Conservation (phyloP, 2,329 filamentous ascomycete species). For the Trichoderma breve region DNA sequence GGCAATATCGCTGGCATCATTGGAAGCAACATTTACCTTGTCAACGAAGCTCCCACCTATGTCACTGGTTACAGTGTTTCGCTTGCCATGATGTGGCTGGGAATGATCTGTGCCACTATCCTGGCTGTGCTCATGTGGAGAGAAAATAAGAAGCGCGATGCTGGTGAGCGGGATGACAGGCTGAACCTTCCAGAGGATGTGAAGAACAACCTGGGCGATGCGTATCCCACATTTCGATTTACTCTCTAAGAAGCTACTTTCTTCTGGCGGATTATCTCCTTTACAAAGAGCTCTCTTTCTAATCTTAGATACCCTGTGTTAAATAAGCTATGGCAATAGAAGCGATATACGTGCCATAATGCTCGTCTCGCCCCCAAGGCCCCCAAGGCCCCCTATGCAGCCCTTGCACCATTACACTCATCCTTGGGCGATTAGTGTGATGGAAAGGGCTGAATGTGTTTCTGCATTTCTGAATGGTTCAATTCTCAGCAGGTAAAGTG, state of each 20-base stretch:
- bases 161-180: slow-evolving; percentile 33
- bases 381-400: neutral
- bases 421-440: neutral
- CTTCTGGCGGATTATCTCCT: neutral
- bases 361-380: neutral
- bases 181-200: slow-evolving; percentile 31
- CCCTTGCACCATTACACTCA: neutral
- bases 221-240: slow-evolving; percentile 38
- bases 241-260: slow-evolving; percentile 25
- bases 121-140: slow-evolving; percentile 32
- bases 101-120: slow-evolving; percentile 34
- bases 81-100: slow-evolving; percentile 47
- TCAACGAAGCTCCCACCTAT: slow-evolving; percentile 47
- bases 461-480: neutral
- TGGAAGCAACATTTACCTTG: slow-evolving; percentile 46
- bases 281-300: neutral
- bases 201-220: slow-evolving; percentile 37
- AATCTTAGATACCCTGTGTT: neutral
- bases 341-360: neutral
- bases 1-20: slow-evolving; percentile 43
- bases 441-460: neutral
- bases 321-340: too few relatives aligned
- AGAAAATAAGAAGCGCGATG: slow-evolving; percentile 37
- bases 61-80: slow-evolving; percentile 48
- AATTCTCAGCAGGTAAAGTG: neutral